Conservation (phyloP, 2,329 filamentous ascomycete species). For the Aureobasidium sp. region DNA sequence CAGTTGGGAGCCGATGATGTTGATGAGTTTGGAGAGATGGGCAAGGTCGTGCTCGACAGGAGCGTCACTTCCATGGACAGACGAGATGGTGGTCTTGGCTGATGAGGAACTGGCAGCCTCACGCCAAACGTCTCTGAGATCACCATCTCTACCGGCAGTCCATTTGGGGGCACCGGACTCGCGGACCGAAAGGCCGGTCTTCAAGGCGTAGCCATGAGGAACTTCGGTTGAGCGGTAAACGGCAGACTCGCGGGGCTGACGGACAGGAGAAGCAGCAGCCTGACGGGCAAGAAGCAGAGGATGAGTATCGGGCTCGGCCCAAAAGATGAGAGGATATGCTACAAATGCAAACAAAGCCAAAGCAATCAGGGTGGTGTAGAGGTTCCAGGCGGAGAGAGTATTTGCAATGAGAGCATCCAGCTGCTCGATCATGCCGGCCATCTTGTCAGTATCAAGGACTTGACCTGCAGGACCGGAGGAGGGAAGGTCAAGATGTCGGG, state of each 20-base stretch:
- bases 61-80: conserved; percentile 67
- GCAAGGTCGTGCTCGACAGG: conserved; percentile 62
- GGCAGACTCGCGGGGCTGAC: conserved; percentile 77
- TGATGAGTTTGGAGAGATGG: conserved; percentile 76
- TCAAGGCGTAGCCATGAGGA: conserved; percentile 76
- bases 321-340: conserved; percentile 61
- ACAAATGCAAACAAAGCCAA: conserved; percentile 59
- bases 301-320: conserved; percentile 80
- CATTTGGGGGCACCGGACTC: conserved; percentile 73
- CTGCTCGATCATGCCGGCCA: conserved; percentile 48
- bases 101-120: conserved; percentile 43
- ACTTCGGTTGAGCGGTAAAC: conserved; percentile 76
- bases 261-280: conserved; percentile 66
- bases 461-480: not conserved
- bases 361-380: conserved; percentile 65
- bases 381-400: conserved; percentile 72
- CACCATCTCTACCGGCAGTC: conserved; percentile 74
- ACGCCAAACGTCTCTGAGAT: conserved; percentile 86
- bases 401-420: conserved; percentile 64
- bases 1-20: conserved; percentile 70
- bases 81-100: conserved; percentile 64
- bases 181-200: conserved; percentile 72
- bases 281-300: conserved; percentile 85
- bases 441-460: conserved; percentile 19
- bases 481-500: no score